Evolutionary conservation across 192 early-diverging fungal species (phyloP), one percentile per base, ranked within the genome.

Genomic region (Geranomyces michiganensis): DNA sequence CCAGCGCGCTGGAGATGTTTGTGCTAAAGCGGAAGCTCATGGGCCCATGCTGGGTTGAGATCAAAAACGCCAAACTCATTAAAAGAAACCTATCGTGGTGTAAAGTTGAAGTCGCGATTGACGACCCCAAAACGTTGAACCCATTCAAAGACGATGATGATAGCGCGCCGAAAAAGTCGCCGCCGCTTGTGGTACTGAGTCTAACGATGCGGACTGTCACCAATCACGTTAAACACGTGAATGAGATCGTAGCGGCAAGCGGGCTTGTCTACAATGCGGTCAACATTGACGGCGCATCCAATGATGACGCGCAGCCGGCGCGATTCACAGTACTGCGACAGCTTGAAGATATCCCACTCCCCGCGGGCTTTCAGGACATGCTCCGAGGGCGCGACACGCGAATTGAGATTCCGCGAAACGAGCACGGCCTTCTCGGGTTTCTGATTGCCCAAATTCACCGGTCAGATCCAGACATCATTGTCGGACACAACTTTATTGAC

Each of bases 401-500:
- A 43, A 78, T 96, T n/a, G 84, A 91, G 60, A 77, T 87, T 0
- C 78, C 80, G 17, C 70, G 76, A 24, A 90, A 87, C 49, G 97
- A 99, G 70, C 75, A 81, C 7, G 86, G 91, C 1, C 76, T 99
- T 53, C 83, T 99, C 14, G 92, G 92, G 69, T 88, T 81, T 53
- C 65, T 99, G 36, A 77, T 92, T 48, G 90, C 92, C 13, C 81
- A 85, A 10, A 83, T 99, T 45, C 86, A 93, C 46, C 75, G 77
- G 22, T 33, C 76, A 13, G 98, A 99, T 67, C 96, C 98, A 0
- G 98, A 99, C 79, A 81, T 99, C 0, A 78, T 99, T 64, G 91
- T 96, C 10, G 94, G 96, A 19, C 98, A 99, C 83, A 98, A 98
- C 68, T 94, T 99, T 82, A 85, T 93, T 65, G 96, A 95, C 14